These are phyloP conservation scores for Rhizophora apiculata DNA, from an alignment of 345 rosid genomes.

Conservation along the genomic window DNA sequence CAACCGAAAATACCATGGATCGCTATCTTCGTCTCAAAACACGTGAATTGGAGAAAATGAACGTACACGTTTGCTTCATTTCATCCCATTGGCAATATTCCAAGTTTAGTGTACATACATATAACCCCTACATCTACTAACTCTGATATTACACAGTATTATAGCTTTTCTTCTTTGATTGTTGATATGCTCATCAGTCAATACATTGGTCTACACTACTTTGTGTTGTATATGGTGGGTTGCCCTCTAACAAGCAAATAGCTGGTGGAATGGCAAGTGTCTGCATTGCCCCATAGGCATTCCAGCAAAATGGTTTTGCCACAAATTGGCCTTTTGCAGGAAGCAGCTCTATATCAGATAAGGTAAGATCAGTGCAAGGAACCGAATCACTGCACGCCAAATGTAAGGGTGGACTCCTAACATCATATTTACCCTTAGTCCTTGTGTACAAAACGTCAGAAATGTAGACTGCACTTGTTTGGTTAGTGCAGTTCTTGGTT, in stretches of 20 bases:
- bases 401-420: conserved; percentile 40
- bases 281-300: conserved; percentile 63
- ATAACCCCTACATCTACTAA: background rate
- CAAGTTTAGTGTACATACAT: background rate
- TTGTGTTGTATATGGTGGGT: conserved; percentile 24
- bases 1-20: too few relatives aligned
- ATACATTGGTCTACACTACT: conserved; percentile 22
- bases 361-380: conserved; percentile 31
- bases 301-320: conserved; percentile 75
- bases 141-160: background rate
- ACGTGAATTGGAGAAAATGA: background rate
- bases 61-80: background rate
- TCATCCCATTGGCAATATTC: background rate
- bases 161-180: background rate
- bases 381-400: conserved; percentile 37
- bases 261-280: conserved; percentile 37
- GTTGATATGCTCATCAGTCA: conserved; percentile 10
- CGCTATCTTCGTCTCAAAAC: background rate
- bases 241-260: conserved; percentile 34
- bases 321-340: conserved; percentile 68
- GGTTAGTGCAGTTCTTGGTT: conserved; percentile 26
- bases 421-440: conserved; percentile 35
- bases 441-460: conserved; percentile 22
- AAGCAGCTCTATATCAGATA: conserved; percentile 34
- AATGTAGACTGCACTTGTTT: conserved; percentile 31